phyloP scores from a whole-genome alignment of 2,329 filamentous ascomycete species.

The Fusarium sp. region DNA sequence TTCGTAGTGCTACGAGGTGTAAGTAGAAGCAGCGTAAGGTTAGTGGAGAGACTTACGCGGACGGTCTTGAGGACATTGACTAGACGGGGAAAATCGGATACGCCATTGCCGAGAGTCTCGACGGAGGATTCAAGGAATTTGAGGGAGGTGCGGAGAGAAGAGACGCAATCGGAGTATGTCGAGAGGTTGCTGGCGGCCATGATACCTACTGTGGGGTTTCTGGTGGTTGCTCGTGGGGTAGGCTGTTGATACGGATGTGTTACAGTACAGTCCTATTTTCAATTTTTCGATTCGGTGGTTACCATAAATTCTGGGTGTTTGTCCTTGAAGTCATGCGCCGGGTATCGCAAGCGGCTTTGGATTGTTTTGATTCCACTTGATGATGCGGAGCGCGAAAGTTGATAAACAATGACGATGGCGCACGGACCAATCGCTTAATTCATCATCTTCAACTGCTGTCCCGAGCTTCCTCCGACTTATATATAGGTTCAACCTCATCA shows the following conservation, averaged over 20 bases:
- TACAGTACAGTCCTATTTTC: background rate
- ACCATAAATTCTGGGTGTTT: background rate
- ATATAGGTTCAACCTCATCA: background rate
- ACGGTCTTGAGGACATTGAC: slow-evolving; percentile 65
- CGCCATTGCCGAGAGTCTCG: slow-evolving; percentile 62
- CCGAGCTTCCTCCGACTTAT: slow-evolving; percentile 14
- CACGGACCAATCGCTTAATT: slow-evolving; percentile 17
- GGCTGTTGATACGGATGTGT: background rate
- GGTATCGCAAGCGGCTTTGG: background rate
- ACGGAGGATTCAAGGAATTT: slow-evolving; percentile 69
- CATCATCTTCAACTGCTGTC: background rate
- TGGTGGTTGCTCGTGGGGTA: slow-evolving; percentile 19
- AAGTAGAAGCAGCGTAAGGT: background rate
- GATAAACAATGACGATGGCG: slow-evolving; percentile 20
- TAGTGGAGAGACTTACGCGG: slow-evolving; percentile 53
- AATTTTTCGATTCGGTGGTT: no score
- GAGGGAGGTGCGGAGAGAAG: slow-evolving; percentile 67
- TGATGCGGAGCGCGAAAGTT: background rate
- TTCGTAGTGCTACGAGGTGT: slow-evolving; percentile 80
- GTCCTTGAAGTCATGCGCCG: background rate
- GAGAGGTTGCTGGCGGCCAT: slow-evolving; percentile 42
- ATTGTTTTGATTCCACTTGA: slow-evolving; percentile 13
- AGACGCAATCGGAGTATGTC: slow-evolving; percentile 66
- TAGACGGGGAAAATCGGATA: slow-evolving; percentile 67
- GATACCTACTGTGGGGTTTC: slow-evolving; percentile 13